Conservation (phyloP, 805 yeast species). For the Candida arabinofermentans region DNA sequence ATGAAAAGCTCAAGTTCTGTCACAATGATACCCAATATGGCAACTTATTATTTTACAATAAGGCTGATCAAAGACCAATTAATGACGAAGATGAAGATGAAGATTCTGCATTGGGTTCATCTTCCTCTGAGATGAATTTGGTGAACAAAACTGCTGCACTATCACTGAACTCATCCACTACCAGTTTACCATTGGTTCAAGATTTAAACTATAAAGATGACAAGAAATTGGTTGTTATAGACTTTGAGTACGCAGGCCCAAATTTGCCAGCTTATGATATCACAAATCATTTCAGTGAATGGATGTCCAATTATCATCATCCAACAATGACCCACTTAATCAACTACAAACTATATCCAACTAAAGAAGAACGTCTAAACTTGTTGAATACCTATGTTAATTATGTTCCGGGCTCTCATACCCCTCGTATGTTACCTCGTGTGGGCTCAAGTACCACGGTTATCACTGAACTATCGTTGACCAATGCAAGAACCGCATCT, state of each 20-base stretch:
- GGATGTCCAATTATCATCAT: conserved; percentile 93
- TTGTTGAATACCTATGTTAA: conserved; percentile 77
- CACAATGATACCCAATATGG: conserved; percentile 98
- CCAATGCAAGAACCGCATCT: conserved; percentile 25
- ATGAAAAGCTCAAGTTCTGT: conserved; percentile 66
- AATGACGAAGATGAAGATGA: conserved; percentile 15
- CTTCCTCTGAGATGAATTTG: conserved; percentile 11
- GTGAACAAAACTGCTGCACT: conserved; percentile 14
- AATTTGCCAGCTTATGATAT: conserved; percentile 87
- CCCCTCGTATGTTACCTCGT: conserved; percentile 21
- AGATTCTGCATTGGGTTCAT: neutral
- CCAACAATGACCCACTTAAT: conserved; percentile 50
- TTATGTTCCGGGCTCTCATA: conserved; percentile 38
- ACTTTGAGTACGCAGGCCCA: conserved; percentile 93
- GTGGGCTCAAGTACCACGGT: conserved; percentile 7
- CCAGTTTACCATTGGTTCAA: conserved; percentile 26
- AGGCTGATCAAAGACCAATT: conserved; percentile 24
- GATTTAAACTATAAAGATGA: conserved; percentile 37
- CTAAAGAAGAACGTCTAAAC: conserved; percentile 60
- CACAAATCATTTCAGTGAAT: conserved; percentile 90
- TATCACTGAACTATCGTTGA: conserved; percentile 5
- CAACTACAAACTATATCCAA: conserved; percentile 60
- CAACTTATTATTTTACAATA: conserved; percentile 60
- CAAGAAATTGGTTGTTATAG: conserved; percentile 83
- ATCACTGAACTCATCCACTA: conserved; percentile 14